Evolutionary conservation across 2,329 filamentous ascomycete species (phyloP), one percentile per base, ranked within the genome.

Genomic region (Trichophyton equinum): DNA sequence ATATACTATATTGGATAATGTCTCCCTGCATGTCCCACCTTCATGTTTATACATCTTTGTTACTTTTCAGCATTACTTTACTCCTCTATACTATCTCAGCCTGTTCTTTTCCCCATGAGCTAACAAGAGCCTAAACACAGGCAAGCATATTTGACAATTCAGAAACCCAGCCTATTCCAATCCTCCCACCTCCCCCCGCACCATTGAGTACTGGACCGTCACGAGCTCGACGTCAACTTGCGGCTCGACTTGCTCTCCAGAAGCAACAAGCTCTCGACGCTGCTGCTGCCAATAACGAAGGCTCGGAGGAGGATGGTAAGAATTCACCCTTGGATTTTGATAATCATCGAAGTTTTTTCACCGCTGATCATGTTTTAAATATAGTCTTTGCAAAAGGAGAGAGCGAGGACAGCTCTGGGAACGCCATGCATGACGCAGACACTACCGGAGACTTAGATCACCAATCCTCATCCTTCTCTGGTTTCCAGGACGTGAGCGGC

Each of bases 181-280:
- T 77, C 49, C 66, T 77, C 36, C 71, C 74, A 59, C 75, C 76
- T 0, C 86, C 87, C n/a, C 88, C 85, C 22, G 86, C 88, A 36
- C 89, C 91, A 11, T 79, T 96, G 68, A 94, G 92, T 71, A 85
- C 92, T 40, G 86, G 88, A 0, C 91, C 92, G 1, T 95, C 90
- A 6, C 85, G 92, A 59, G 92, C 92, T 6, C 85, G 92, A 58
- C 81, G 90, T 60, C 90, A 95, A 73, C 82, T 97, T n/a, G 91
- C 91, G n/a, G 88, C 89, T 11, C 85, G 91, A 11, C 80, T 97
- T 68, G 83, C 89, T 1, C 83, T 87, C 74, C 87, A 89, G 65
- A 83, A 85, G 66, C 86, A 89, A 72, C 83, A 84, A 65, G 74
- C 77, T 25, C 75, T 74, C 47, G 72, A 78, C 1, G 74, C 67